phyloP scores from a whole-genome alignment of 1,284 basidiomycete genomes.

The Pseudomicrostroma phylloplanum region DNA sequence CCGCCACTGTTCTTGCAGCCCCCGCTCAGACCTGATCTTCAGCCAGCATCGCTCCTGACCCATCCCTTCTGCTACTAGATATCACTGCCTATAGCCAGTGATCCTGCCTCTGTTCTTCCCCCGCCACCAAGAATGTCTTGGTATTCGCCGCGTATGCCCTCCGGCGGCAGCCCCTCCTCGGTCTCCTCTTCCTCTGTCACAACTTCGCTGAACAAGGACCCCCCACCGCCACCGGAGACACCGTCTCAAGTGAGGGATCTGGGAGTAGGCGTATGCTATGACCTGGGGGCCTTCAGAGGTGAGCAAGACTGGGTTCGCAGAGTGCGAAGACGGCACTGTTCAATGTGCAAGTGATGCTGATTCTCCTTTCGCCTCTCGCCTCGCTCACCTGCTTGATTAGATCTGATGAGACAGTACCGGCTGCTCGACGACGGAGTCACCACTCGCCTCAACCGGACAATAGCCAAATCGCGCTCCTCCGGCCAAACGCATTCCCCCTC shows the following conservation, averaged over 20 bases:
- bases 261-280: not conserved
- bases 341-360: no score
- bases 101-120: no score
- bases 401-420: conserved; percentile 41
- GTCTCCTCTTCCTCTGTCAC: not conserved
- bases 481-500: conserved; percentile 32
- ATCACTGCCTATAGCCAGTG: no score
- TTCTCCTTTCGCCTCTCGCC: not conserved
- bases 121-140: conserved; percentile 5
- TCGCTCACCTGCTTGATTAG: conserved; percentile 7
- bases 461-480: conserved; percentile 32
- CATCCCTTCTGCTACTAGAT: no score
- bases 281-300: not conserved
- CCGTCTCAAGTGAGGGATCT: not conserved
- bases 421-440: conserved; percentile 42
- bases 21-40: no score
- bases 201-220: not conserved
- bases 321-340: not conserved
- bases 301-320: not conserved
- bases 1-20: no score
- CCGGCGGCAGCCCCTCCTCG: no score
- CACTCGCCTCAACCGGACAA: conserved; percentile 35
- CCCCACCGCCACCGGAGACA: not conserved
- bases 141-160: not conserved
- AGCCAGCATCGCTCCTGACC: no score